Evolutionary conservation across 2,329 filamentous ascomycete genomes (phyloP).

Genomic region (Fusarium setosum): DNA sequence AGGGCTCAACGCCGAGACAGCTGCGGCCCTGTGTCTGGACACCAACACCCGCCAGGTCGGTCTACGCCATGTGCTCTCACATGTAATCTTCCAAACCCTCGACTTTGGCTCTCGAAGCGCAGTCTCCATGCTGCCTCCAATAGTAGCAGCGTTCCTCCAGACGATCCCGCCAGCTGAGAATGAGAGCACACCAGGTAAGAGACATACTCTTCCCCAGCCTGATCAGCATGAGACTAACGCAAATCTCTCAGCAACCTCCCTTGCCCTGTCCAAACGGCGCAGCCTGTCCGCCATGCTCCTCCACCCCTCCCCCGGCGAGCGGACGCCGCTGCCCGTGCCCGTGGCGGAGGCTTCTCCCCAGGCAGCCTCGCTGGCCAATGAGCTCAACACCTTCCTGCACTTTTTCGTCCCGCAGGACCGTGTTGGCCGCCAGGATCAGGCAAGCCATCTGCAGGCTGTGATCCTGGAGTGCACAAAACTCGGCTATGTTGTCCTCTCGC

Average conservation of each 20-base stretch:
- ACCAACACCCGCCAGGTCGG: conserved; percentile 46
- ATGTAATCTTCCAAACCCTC: conserved; percentile 50
- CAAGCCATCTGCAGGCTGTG: conserved; percentile 52
- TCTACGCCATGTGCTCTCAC: conserved; percentile 53
- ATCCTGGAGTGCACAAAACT: conserved; percentile 54
- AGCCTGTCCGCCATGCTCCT: conserved; percentile 56
- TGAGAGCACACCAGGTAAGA: conserved; percentile 46
- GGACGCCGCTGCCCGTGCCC: conserved; percentile 47
- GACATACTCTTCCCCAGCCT: background rate
- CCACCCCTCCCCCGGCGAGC: conserved; percentile 50
- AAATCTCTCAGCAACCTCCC: conserved; percentile 20
- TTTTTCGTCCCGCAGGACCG: conserved; percentile 46
- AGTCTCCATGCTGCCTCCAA: conserved; percentile 51
- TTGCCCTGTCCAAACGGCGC: conserved; percentile 56
- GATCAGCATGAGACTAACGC: background rate
- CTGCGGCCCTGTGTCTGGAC: conserved; percentile 47
- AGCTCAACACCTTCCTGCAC: conserved; percentile 49
- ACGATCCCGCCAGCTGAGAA: conserved; percentile 44
- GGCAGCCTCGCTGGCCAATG: conserved; percentile 46
- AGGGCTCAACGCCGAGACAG: conserved; percentile 16
- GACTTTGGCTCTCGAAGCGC: conserved; percentile 41
- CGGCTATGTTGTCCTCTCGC: conserved; percentile 56
- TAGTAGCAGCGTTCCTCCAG: conserved; percentile 46
- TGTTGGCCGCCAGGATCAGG: conserved; percentile 46
- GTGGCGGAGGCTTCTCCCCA: conserved; percentile 45